phyloP scores from a whole-genome alignment of 352 stramenopile species.

The Globisporangium emineosum region DNA sequence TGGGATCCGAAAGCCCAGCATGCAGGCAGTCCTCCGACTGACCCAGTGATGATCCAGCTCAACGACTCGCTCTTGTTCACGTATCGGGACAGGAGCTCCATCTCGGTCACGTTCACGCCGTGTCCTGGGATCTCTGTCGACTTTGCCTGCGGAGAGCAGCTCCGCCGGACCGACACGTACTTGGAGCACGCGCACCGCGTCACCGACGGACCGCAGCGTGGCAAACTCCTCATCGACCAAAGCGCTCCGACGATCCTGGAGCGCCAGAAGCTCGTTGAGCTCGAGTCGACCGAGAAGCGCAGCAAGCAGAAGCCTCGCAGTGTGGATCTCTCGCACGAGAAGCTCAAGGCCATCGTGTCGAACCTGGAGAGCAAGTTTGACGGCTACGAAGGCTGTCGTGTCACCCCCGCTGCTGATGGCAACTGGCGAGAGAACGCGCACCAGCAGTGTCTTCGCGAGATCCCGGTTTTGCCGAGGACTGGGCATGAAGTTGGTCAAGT shows the following conservation, averaged over 20 bases:
- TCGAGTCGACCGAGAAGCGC: constrained; percentile 59
- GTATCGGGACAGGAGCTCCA: constrained; percentile 60
- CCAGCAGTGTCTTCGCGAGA: constrained; percentile 51
- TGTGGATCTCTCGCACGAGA: constrained; percentile 49
- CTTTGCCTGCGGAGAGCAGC: constrained; percentile 68
- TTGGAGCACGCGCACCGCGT: constrained; percentile 46
- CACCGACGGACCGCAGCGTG: constrained; percentile 37
- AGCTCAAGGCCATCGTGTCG: constrained; percentile 64
- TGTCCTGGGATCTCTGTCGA: constrained; percentile 51
- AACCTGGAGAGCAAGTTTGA: constrained; percentile 71
- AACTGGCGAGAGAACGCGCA: constrained; percentile 57
- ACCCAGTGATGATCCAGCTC: constrained; percentile 62
- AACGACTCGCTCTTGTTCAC: constrained; percentile 73
- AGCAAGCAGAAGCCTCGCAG: constrained; percentile 76
- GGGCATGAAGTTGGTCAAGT: constrained; percentile 53
- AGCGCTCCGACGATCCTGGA: constrained; percentile 53
- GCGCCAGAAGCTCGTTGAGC: constrained; percentile 70
- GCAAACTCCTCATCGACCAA: constrained; percentile 62
- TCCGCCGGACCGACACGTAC: constrained; percentile 73
- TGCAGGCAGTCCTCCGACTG: constrained; percentile 46
- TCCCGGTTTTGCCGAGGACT: constrained; percentile 57
- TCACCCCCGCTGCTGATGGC: constrained; percentile 59
- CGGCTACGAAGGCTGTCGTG: constrained; percentile 58
- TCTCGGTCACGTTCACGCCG: constrained; percentile 61
- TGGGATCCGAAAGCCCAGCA: constrained; percentile 68